Evolutionary conservation across 192 early-diverging fungal genomes (phyloP), one percentile per base, ranked within the genome.

Genomic region (Rhizophlyctis rosea): DNA sequence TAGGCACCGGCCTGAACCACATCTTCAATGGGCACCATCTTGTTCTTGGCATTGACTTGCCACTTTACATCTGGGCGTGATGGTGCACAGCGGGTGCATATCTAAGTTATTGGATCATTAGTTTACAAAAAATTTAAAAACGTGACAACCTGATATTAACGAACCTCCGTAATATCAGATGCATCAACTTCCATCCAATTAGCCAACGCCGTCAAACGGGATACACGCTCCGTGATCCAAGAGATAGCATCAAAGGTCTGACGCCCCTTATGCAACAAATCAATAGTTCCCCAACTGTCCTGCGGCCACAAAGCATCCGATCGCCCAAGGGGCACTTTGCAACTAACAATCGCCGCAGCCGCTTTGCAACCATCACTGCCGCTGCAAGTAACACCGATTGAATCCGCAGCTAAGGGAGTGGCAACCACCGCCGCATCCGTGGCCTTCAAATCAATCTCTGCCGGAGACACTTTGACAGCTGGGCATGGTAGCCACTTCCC

Each of bases 41-140:
- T 50, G 27, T 71, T 68, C 13, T 54, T 66, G 7, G n/a, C 34
- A 9, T 23, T 30, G 7, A 66, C 50, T 11, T 61, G 34, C 77
- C 77, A 79, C 3, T 56, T 21, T 14, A 79, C 50, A 14, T 44
- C 62, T 24, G 77, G 77, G 34, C 47, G 36, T 23, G 61, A 34
- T 34, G 77, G 77, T 18, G 77, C 77, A 56, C 77, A 79, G 5
- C 59, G 55, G 44, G 50, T 18, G 52, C 77, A 79, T n/a, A n/a
- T n/a, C n/a, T n/a, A n/a, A n/a, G n/a, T n/a, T n/a, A n/a, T n/a
- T n/a, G n/a, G n/a, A n/a, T n/a, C n/a, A n/a, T n/a, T n/a, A n/a
- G n/a, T n/a, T n/a, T n/a, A n/a, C n/a, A n/a, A n/a, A n/a, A n/a
- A n/a, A n/a, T n/a, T n/a, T n/a, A n/a, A n/a, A n/a, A n/a, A n/a